These are phyloP conservation scores for Tripterygium wilfordii DNA, from an alignment of 177 flowering plant species.

Conservation along the genomic window DNA sequence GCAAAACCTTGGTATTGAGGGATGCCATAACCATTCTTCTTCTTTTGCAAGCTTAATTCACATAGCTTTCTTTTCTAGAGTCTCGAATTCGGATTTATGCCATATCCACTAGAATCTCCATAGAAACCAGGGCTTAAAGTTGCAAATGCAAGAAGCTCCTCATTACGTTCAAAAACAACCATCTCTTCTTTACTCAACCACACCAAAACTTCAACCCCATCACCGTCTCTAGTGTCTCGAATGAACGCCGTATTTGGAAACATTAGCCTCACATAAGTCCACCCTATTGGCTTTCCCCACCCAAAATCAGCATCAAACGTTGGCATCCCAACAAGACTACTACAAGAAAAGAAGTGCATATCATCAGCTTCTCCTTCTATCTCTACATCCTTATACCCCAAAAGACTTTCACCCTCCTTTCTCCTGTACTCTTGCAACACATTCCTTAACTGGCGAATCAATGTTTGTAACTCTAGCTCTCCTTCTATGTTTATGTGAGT, in stretches of 20 bases:
- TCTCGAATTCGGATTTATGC: too few species aligned
- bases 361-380: background rate
- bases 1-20: too few species aligned
- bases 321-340: conserved; percentile 9
- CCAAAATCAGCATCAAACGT: background rate
- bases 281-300: background rate
- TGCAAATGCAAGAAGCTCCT: background rate
- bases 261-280: background rate
- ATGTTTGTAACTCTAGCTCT: background rate
- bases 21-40: too few species aligned
- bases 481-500: background rate
- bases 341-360: background rate
- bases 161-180: background rate
- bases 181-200: background rate
- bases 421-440: background rate
- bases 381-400: background rate
- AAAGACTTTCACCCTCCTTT: background rate
- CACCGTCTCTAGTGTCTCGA: background rate
- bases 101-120: too few species aligned
- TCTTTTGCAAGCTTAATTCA: too few species aligned
- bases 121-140: background rate
- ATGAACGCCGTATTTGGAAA: background rate
- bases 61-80: too few species aligned
- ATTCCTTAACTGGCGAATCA: conserved; percentile 1
- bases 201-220: background rate